phyloP scores from a whole-genome alignment of 257 asterid genomes.

The Ilex aquifolium region DNA sequence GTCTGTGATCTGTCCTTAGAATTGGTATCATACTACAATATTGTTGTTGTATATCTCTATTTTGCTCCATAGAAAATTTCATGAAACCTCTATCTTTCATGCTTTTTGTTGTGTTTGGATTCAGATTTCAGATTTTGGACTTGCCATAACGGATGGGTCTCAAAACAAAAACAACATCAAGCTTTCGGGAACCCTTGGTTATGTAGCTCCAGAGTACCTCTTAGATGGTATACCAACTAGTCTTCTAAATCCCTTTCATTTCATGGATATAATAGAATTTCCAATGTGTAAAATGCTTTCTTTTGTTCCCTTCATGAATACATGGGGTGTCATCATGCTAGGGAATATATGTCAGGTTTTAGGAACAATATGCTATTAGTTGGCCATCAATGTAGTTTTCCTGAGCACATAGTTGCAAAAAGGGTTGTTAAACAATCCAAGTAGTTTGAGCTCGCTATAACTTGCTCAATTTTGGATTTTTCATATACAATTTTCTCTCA shows the following conservation, averaged over 20 bases:
- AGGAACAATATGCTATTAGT: no score
- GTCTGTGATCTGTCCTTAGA: constrained; percentile 10
- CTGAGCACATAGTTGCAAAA: no score
- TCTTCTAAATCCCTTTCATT: no score
- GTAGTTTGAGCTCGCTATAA: no score
- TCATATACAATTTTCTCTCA: no score
- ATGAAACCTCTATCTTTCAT: background rate
- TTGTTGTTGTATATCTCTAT: background rate
- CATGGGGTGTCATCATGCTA: background rate
- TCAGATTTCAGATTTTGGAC: constrained; percentile 76
- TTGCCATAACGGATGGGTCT: constrained; percentile 51
- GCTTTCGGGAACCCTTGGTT: constrained; percentile 75
- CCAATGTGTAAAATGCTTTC: background rate
- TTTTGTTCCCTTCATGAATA: no score
- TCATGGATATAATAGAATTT: no score
- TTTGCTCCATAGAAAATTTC: no score
- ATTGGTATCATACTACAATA: background rate
- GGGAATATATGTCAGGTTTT: background rate
- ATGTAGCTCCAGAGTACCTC: constrained; percentile 78
- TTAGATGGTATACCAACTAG: constrained; percentile 45
- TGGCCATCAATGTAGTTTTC: no score
- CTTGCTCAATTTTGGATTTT: no score
- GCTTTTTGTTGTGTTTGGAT: constrained; percentile 10
- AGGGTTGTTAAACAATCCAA: no score
- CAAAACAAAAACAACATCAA: constrained; percentile 48